Base-by-base conservation (phyloP, 306 rosid species). In the cucumber (Cucumis sativus) region DNA sequence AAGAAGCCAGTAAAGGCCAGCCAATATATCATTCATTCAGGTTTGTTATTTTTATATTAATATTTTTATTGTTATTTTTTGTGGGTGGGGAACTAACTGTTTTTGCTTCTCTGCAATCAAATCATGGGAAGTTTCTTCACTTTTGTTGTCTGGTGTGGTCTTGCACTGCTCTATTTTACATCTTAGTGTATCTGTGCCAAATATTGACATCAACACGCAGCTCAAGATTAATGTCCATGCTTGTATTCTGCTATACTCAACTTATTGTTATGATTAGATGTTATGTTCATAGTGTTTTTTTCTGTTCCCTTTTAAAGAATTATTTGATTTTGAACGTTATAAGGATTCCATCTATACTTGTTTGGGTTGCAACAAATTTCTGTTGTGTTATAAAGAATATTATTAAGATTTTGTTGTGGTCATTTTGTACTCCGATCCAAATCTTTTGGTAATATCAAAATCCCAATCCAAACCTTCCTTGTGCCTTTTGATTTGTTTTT, bases 1-100 rank as follows among this genome's bases (percentile, higher is more conserved):
- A 95, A 95, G 89, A 95, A 87, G 85, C 93, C 97, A 76, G 80
- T 95, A 82, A 89, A 85, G 90, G 89, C 91, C 80, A 92, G 92
- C 67, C 97, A 88, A 79, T 92, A 87, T 74, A 88, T 86, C 18
- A 86, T 86, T 84, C 99, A 95, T 88, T 90, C 96, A 89, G 99
- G 99, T 95, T 74, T 74, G 45, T 49, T 43, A 20, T 67, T 67
- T 20, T 9, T 55, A 33, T 0, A 3, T 33, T 33, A 33, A 33
- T 0, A 3, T 33, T 33, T 2, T 55, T 6, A 6, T 55, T 55
- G 2, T 54, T 17, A 6, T 17, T 65, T 33, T 41, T 12, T 40
- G 72, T 66, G 54, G 51, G 52, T 6, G 8, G 35, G 52, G 11
- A 11, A 18, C 45, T 67, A 6, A 20, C 54, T 40, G 54, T 41